Evolutionary conservation across 148 eudicot species (phyloP), one percentile per base, ranked within the genome.

Genomic region (Selenicereus undatus): DNA sequence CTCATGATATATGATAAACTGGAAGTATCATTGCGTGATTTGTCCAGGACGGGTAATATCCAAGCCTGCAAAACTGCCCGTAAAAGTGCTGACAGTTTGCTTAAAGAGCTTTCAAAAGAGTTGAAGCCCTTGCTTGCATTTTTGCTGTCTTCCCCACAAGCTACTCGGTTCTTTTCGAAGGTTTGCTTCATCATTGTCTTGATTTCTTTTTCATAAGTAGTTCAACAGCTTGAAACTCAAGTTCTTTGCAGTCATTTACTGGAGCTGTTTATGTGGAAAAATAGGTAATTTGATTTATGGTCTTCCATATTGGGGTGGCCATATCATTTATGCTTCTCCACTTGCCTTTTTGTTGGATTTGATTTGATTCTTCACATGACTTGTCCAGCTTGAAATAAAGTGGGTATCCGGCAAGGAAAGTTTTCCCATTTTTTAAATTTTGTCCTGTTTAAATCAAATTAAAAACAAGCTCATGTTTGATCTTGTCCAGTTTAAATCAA

Each of bases 61-160:
- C 98, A 91, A 85, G 91, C 92, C 80, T 93, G 99, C 88, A 96
- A 96, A 87, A 82, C 90, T 76, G 89, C 90, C 43, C 93, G 97
- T 13, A 96, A 96, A 87, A 82, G 93, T 70, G 94, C 98, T 48
- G 98, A 96, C 81, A 64, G 83, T 88, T 82, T 82, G 83, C 86
- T 93, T 64, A 96, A 96, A 85, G 99, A 96, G 82, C 88, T 96
- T 56, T 86, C 92, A 17, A 96, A 96, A 84, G 99, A 96, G 80
- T 87, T 89, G 84, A 96, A 94, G 85, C 95, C 93, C 62, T 86
- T 92, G 87, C 81, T 96, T 84, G 80, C 90, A 18, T 86, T 83
- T 82, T 89, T 96, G 87, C 99, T 91, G 75, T 88, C 98, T 79
- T 89, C 89, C 82, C 90, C 97, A 1, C 97, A 89, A 81, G 93